A percentile compares a stretch with the other conserved stretches of the same genome.
phyloP scores from a whole-genome alignment of 306 rosid species.

The Cucurbita maxima region DNA sequence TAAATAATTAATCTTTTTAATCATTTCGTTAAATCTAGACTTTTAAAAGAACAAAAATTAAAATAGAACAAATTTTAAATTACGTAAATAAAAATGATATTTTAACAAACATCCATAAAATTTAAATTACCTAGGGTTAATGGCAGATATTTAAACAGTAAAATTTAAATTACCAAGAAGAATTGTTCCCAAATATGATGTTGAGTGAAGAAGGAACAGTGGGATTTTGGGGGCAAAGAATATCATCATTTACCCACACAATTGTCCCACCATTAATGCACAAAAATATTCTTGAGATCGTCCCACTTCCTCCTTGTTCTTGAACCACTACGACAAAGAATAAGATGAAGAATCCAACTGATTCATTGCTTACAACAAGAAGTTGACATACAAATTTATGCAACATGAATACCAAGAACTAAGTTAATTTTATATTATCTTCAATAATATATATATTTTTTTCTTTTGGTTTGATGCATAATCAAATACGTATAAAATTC shows the following conservation, averaged over 20 bases:
- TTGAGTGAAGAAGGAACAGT: neutral
- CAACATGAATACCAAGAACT: neutral
- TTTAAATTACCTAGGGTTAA: neutral
- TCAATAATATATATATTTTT: neutral
- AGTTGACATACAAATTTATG: neutral
- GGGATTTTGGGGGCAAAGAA: neutral
- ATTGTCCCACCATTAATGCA: conserved; percentile 4
- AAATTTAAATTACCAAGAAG: neutral
- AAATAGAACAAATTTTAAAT: too few relatives aligned
- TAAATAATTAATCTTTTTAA: too few relatives aligned
- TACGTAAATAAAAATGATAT: too few relatives aligned
- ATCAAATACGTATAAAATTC: neutral
- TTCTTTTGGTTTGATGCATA: neutral
- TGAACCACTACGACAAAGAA: neutral
- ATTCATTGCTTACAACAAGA: neutral
- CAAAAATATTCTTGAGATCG: neutral
- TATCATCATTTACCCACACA: neutral
- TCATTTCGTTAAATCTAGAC: too few relatives aligned
- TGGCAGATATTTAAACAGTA: neutral
- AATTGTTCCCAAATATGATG: neutral
- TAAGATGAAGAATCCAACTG: neutral
- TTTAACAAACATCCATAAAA: too few relatives aligned
- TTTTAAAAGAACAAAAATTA: too few relatives aligned
- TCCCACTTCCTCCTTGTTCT: neutral
- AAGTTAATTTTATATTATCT: neutral